Base-by-base conservation (phyloP, 805 yeast species). In the Kuraishia piskuri region DNA sequence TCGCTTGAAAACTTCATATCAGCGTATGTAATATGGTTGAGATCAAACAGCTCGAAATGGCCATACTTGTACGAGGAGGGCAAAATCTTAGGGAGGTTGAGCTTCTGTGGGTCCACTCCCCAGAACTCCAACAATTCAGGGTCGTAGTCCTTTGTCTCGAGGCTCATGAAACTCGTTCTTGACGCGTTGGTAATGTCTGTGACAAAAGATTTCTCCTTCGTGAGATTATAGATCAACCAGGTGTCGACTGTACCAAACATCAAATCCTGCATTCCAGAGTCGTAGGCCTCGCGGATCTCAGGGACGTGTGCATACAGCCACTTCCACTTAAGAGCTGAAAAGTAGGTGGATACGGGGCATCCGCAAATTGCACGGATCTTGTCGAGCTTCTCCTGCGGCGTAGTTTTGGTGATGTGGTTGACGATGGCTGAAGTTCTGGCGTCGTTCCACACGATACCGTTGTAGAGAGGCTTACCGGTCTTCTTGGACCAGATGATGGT, bases 381-480 rank as follows among this genome's bases (percentile, higher is more conserved):
- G 48, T 77, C 80, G 57, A 87, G 77, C 50, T 75, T 75, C 31
- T 78, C 83, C 48, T 74, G 76, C 23, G 83, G 74, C 23, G 79
- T 75, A 59, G 74, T 74, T 54, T 75, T 71, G 60, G 78, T 78
- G 65, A 86, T 75, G 58, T 82, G 79, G 57, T 79, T 79, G 52
- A 90, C 90, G 50, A 88, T 77, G 20, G 76, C 81, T 9, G 87
- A 71, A 46, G 96, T 92, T 64, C 98, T 80, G 46, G 96, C 88
- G 71, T 91, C 98, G 57, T 92, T 88, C 98, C 98, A 91, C 40
- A 91, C 96, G 67, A 91, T 89, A 63, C 97, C 97, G 66, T 88
- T 85, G 64, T 84, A 79, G 53, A 90, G 78, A 3, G 96, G 95
- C 58, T 74, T 72, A 46, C 97, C 97, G 1, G 97, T 90, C 52